A percentile compares a stretch with the other conserved stretches of the same genome.
These are phyloP conservation scores for Boletus speciosus DNA, from an alignment of 768 basidiomycete genomes.

Conservation along the genomic window DNA sequence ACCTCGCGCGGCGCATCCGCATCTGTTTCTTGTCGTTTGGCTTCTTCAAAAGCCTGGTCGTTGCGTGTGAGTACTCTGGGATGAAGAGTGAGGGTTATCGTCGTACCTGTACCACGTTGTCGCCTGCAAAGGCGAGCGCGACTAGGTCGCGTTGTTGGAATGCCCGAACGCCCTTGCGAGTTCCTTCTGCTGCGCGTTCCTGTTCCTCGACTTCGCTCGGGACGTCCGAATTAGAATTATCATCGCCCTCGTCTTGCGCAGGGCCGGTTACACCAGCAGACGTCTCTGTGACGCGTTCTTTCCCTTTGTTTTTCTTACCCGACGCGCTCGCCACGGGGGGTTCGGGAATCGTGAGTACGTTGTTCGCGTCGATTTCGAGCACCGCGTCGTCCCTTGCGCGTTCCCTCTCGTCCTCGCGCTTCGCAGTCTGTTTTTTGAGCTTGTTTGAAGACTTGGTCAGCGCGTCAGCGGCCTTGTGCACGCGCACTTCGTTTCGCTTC, in stretches of 20 bases:
- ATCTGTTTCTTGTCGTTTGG: conserved; percentile 78
- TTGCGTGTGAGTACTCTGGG: neutral
- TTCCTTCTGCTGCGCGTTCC: conserved; percentile 45
- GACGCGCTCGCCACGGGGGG: neutral
- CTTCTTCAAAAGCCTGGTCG: conserved; percentile 75
- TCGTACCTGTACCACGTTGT: conserved; percentile 87
- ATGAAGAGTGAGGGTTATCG: neutral
- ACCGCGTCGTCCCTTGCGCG: conserved; percentile 68
- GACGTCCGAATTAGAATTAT: conserved; percentile 51
- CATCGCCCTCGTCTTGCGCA: conserved; percentile 16
- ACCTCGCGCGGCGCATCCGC: conserved; percentile 84
- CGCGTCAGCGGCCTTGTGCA: conserved; percentile 62
- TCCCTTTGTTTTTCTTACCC: conserved; percentile 17
- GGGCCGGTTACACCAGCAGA: conserved; percentile 6
- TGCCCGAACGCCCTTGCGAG: conserved; percentile 47
- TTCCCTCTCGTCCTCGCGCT: conserved; percentile 54
- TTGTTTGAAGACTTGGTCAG: conserved; percentile 69
- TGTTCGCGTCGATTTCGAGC: conserved; percentile 62
- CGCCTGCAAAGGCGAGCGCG: conserved; percentile 92
- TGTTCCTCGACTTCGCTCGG: conserved; percentile 72
- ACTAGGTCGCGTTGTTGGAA: conserved; percentile 93
- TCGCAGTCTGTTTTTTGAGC: conserved; percentile 62
- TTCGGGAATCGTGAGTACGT: conserved; percentile 19
- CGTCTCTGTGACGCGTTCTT: conserved; percentile 4
- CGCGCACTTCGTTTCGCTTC: conserved; percentile 70